Base-by-base conservation (phyloP, 78 protist species). In the slime mould (Dictyostelium discoideum) region DNA sequence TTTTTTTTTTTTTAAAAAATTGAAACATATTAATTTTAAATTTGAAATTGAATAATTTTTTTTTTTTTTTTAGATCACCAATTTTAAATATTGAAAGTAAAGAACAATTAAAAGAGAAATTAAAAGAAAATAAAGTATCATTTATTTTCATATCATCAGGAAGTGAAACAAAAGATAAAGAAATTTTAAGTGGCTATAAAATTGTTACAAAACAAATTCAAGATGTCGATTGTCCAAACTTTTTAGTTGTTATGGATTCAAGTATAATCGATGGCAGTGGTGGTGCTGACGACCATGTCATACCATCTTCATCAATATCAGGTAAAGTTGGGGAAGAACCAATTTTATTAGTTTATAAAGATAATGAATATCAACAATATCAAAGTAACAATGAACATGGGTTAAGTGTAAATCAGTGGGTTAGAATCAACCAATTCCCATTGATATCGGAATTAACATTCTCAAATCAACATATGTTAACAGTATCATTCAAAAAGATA, bases 351-450 rank as follows among this genome's bases (percentile, higher is more conserved):
- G 46, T 54, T n/a, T 60, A 63, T 22, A 60, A 37, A 32, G 46
- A 60, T 42, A 37, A 63, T 20, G 67, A 84, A 37, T 84, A 50
- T 42, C 57, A 16, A 18, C 18, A 9, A 81, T 40, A 40, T 42
- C 29, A 40, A 29, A 6, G 8, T 9, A n/a, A 13, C 8, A 13
- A 42, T 16, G 20, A 39, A 3, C 11, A 74, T 32, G 46, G 24
- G 6, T 11, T 26, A 26, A 40, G 22, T 57, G 6, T 90, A 11
- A 13, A 54, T 69, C 18, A 14, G 10, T 90, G 95, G 95, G 63
- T 90, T 72, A 90, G 69, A 82, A 1, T 50, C 44, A 48, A 82
- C 22, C 87, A 82, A 90, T 90, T 72, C 80, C 88, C 95, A 82
- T n/a, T 60, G 5, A 14, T 90, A 3, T 72, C 84, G 0, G 74